Base-by-base conservation (phyloP, 2,329 filamentous ascomycete genomes). In the Cladosporium austrohemisphaericum region DNA sequence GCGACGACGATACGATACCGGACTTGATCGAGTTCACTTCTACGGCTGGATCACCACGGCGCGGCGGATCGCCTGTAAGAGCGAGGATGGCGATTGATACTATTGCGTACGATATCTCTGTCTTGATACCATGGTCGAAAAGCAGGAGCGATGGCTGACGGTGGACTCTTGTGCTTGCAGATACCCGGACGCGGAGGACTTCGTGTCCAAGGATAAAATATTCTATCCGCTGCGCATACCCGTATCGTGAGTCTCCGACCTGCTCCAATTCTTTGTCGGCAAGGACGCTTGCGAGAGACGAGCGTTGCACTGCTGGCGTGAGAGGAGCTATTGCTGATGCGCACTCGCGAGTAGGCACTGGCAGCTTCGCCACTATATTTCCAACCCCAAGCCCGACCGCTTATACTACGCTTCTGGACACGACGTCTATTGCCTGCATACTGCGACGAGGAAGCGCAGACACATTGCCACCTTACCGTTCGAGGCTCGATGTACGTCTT, bases 301-400 rank as follows among this genome's bases (percentile, higher is more conserved):
- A 31, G 22, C 41, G 9, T 22, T 13, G 22, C 14, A 18, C 28
- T 29, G 38, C 38, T 11, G 25, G 14, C 25, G 25, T 31, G 20
- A n/a, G n/a, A n/a, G 25, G 14, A n/a, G 25, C 26, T 18, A 29
- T 36, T 41, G 40, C 38, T 45, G 29, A 45, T 45, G 86, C 57
- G 29, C 31, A 23, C n/a, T 26, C 19, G 23, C 33, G 23, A 38
- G 14, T 10, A 47, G 44, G 25, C 88, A 93, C 70, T 91, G 86
- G 83, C 88, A 93, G 71, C 77, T 98, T 37, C 88, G 92, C 49
- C 92, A 94, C 59, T 84, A 95, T 58, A 86, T 97, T 65, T 92
- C 88, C 67, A 85, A 84, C 20, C 84, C 88, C 57, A 81, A 87
- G 61, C 77, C 82, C 35, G 81, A 91, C 67, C 72, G 84, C 58